Evolutionary conservation across 129 eudicot species (phyloP).

Genomic region (sunflower (Helianthus annuus)): DNA sequence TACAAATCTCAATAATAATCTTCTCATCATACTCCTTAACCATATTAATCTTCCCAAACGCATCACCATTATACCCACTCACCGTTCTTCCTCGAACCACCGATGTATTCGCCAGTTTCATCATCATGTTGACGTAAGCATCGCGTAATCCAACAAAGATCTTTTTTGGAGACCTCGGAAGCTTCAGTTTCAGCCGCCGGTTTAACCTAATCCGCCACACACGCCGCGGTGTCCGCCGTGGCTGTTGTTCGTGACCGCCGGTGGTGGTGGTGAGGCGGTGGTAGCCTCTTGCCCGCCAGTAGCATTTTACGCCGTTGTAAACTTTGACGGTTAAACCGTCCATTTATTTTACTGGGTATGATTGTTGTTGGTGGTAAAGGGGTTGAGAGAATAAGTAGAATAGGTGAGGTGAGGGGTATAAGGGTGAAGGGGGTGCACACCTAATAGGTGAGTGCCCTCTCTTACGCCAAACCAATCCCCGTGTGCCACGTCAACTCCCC

Average conservation of each 20-base stretch:
- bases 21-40: constrained; percentile 79
- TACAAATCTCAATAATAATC: constrained; percentile 74
- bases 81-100: constrained; percentile 31
- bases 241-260: neutral
- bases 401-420: neutral
- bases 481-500: too few relatives aligned
- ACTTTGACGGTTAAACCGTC: constrained; percentile 58
- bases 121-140: constrained; percentile 73
- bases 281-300: constrained; percentile 65
- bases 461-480: too few relatives aligned
- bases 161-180: constrained; percentile 55
- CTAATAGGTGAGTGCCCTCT: too few relatives aligned
- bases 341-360: constrained; percentile 27
- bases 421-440: too few relatives aligned
- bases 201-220: constrained; percentile 46
- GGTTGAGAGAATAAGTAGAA: too few relatives aligned
- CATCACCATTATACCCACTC: constrained; percentile 38
- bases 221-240: constrained; percentile 17
- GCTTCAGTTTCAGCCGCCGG: constrained; percentile 46
- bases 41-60: constrained; percentile 46
- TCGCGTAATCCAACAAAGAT: constrained; percentile 56
- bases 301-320: constrained; percentile 59
- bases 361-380: neutral
- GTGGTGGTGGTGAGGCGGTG: constrained; percentile 35
- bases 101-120: constrained; percentile 53